Percentiles rank a stretch among this genome's conserved stretches.
Conservation (phyloP, 371 early-diverging fungal genomes). For the Amoeboradix gromovi region DNA sequence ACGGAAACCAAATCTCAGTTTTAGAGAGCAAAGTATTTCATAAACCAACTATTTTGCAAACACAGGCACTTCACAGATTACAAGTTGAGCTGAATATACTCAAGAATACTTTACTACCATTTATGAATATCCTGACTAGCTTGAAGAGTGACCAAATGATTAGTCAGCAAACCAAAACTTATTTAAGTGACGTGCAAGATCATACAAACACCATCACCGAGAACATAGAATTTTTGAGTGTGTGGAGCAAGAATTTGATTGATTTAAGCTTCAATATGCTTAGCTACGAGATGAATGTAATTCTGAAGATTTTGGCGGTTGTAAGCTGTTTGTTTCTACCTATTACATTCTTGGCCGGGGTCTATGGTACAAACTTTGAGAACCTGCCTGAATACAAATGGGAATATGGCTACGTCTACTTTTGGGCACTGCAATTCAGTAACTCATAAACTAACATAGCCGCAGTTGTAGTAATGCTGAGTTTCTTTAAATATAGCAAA, state of each 20-base stretch:
- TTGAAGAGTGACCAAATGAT: background rate
- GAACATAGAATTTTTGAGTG: background rate
- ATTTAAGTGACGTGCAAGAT: background rate
- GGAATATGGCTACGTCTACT: slow-evolving; percentile 8
- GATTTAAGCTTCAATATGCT: background rate
- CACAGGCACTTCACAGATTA: background rate
- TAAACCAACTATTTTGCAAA: background rate
- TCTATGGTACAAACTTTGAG: slow-evolving; percentile 14
- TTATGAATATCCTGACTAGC: background rate
- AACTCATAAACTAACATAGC: too few relatives aligned
- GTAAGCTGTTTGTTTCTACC: slow-evolving; percentile 3
- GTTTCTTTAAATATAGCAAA: background rate
- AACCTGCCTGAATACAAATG: slow-evolving; percentile 11
- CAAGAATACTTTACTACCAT: background rate
- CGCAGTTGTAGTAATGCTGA: background rate
- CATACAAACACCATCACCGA: background rate
- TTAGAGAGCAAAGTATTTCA: background rate
- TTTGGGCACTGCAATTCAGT: slow-evolving; percentile 9
- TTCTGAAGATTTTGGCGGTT: slow-evolving; percentile 1
- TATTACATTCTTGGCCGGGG: slow-evolving; percentile 4
- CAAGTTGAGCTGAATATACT: background rate
- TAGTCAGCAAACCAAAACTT: background rate
- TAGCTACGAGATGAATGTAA: background rate
- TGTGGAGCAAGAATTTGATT: background rate
- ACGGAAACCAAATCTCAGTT: background rate